Evolutionary conservation across 1,284 basidiomycete species (phyloP), one percentile per base, ranked within the genome.

Genomic region (Puccinia coronata): DNA sequence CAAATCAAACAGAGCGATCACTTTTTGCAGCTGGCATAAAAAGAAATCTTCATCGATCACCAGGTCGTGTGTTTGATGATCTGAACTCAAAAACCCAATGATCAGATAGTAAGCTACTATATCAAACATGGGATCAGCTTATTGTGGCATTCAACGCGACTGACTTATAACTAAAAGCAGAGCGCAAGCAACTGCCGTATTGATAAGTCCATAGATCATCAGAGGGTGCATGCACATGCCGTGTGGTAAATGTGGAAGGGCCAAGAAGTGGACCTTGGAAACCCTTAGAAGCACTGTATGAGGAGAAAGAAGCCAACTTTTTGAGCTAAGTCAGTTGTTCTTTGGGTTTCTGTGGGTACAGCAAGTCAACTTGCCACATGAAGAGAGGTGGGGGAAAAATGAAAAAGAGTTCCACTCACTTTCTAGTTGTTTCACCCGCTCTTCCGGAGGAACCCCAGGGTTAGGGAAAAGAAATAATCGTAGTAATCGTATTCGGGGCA

Each of bases 381-480:
- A 18, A 34, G 47, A 69, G 16, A 28, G 31, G 39, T 34, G 25
- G 36, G 6, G 31, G 16, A 47, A 47, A 16, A 16, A 47, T 8
- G 43, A 47, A 47, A 47, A 47, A 16, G 43, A 47, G 16, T 16
- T 47, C 9, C 70, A 69, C 63, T 57, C 5, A 79, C 77, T 69
- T 53, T 79, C n/a, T 18, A 79, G 41, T 5, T 79, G 77, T 6
- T 53, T 28, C 8, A 28, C 25, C 25, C 67, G 65, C 47, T 79
- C 67, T 71, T 79, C 67, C 3, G 71, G 55, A 28, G 67, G 11
- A n/a, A n/a, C n/a, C n/a, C n/a, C n/a, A n/a, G n/a, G n/a, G n/a
- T n/a, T n/a, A n/a, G n/a, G n/a, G n/a, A n/a, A 71, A 39, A 79
- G 55, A n/a, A 79, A 71, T 28, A 69, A 55, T 57, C 67, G 65